Conservation (phyloP, 176 grass and related monocot species). For the sorghum (Sorghum bicolor) region Sorghum_bicolor_NCBIv3 NC_012873.2:67112001-67112500, state of each 20-base stretch:
- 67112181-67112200: neutral
- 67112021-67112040: neutral
- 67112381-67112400: neutral
- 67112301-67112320: slow-evolving; percentile 84
- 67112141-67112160: neutral
- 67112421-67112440: neutral
- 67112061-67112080: neutral
- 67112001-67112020: neutral
- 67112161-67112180: neutral
- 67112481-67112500: neutral
- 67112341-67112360: slow-evolving; percentile 76
- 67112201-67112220: neutral
- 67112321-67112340: slow-evolving; percentile 90
- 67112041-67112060: neutral
- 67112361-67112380: slow-evolving; percentile 62
- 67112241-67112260: neutral
- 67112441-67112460: neutral
- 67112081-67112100: neutral
- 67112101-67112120: neutral
- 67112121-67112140: neutral
- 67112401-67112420: neutral
- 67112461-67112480: neutral
- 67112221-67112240: neutral
- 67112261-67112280: slow-evolving; percentile 47
- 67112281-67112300: slow-evolving; percentile 74